Evolutionary conservation across 1,284 basidiomycete genomes (phyloP), one percentile per base, ranked within the genome.

Genomic region (Microbotryum lychnidis-dioicae): DNA sequence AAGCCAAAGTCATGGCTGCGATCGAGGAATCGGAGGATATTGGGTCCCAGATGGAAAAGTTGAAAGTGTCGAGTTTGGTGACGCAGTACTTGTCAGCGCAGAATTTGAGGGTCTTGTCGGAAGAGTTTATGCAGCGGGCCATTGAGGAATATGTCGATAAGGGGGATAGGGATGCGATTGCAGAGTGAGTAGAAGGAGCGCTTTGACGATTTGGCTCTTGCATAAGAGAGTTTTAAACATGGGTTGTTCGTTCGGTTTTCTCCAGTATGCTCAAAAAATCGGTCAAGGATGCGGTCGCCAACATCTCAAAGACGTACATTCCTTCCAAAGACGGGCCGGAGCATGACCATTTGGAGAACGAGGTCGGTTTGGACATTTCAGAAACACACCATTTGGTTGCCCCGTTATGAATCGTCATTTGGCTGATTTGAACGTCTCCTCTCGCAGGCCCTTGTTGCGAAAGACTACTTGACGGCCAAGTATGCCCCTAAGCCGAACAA

Each of bases 91-190:
- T 97, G 55, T 80, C 85, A 16, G 90, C 89, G 56, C 92, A 97
- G 77, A 87, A 91, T 71, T 76, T 96, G 69, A 89, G 92, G 75
- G 77, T 96, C 54, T 77, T 97, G 20, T 87, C 87, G 1, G 89
- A 93, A 76, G 80, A 79, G 49, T 89, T 87, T 21, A 87, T 97
- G 85, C 86, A 86, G 51, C 87, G 91, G 73, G 92, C 92, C 8
- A 91, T 97, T 60, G 87, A 89, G 78, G 81, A 85, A 72, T 96
- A 89, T 76, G 91, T 97, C 60, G 91, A 94, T 75, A 97, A 97
- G 79, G 92, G 94, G 70, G 91, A 93, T 75, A 84, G 83, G 50
- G 87, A 92, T 77, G 88, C 92, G 5, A 92, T 97, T 16, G 48
- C 62, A 46, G 64, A 64, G 66, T 69, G 31, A 50, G 62, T 59